These are phyloP conservation scores for Tympanopsis confertula DNA, from an alignment of 2,329 filamentous ascomycete species.

Conservation along the genomic window DNA sequence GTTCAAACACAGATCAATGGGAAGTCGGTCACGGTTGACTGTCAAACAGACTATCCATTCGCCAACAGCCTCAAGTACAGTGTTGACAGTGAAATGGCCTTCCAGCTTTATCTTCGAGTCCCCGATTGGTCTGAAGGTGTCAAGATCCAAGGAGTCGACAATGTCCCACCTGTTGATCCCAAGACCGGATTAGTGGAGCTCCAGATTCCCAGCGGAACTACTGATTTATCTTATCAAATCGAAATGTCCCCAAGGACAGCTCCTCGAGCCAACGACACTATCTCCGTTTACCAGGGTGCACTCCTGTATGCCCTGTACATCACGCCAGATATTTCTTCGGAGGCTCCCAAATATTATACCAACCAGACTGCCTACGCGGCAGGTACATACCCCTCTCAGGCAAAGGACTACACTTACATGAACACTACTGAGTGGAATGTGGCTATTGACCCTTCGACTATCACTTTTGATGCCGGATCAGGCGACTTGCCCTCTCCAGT, in stretches of 20 bases:
- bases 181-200: neutral
- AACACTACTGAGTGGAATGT: neutral
- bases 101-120: constrained; percentile 16
- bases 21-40: constrained; percentile 24
- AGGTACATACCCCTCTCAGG: too few species aligned
- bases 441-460: neutral
- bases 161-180: neutral
- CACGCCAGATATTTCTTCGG: neutral
- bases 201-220: neutral
- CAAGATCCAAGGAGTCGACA: neutral
- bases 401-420: neutral
- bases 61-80: constrained; percentile 14
- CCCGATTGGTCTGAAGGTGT: constrained; percentile 11
- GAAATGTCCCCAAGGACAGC: neutral
- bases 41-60: constrained; percentile 34
- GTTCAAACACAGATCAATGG: constrained; percentile 23
- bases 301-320: neutral
- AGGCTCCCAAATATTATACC: neutral
- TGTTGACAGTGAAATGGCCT: constrained; percentile 11
- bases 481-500: neutral
- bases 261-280: neutral
- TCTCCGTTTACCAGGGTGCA: neutral
- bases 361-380: neutral
- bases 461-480: neutral
- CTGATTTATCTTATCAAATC: neutral